A percentile compares a stretch with the other conserved stretches of the same genome.
phyloP scores from a whole-genome alignment of 176 grass and related monocot genomes.

The Oryza nivara region DNA sequence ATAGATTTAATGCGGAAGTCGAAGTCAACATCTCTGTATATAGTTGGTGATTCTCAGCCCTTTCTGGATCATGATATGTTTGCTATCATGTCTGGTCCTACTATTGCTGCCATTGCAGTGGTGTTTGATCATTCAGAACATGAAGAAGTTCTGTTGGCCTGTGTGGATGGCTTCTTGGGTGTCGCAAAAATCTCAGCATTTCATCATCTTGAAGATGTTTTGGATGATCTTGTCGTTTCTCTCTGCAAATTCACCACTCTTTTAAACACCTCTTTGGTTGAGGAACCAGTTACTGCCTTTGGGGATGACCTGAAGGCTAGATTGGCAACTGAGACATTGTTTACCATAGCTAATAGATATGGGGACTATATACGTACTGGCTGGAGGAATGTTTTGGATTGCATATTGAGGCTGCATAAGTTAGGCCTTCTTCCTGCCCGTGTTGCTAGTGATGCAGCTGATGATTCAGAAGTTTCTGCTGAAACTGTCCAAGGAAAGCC shows the following conservation, averaged over 20 bases:
- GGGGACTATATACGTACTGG: conserved; percentile 90
- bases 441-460: conserved; percentile 89
- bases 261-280: conserved; percentile 89
- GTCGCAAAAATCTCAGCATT: conserved; percentile 97
- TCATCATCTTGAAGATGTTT: conserved; percentile 94
- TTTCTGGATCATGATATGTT: conserved; percentile 96
- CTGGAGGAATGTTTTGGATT: conserved; percentile 97
- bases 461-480: conserved; percentile 75
- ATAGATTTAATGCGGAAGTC: conserved; percentile 93
- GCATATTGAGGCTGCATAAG: conserved; percentile 97
- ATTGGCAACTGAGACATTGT: conserved; percentile 91
- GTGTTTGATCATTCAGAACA: conserved; percentile 97
- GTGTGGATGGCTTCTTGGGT: conserved; percentile 86
- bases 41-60: conserved; percentile 79
- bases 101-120: conserved; percentile 94
- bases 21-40: conserved; percentile 75
- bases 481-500: conserved; percentile 84
- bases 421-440: conserved; percentile 90
- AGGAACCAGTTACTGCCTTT: conserved; percentile 96
- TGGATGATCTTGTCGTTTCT: conserved; percentile 97
- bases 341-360: conserved; percentile 88
- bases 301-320: conserved; percentile 97
- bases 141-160: conserved; percentile 76
- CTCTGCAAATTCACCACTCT: conserved; percentile 99
- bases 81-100: conserved; percentile 95